Evolutionary conservation across 2,329 filamentous ascomycete species (phyloP).

Genomic region (Alternaria conjuncta): DNA sequence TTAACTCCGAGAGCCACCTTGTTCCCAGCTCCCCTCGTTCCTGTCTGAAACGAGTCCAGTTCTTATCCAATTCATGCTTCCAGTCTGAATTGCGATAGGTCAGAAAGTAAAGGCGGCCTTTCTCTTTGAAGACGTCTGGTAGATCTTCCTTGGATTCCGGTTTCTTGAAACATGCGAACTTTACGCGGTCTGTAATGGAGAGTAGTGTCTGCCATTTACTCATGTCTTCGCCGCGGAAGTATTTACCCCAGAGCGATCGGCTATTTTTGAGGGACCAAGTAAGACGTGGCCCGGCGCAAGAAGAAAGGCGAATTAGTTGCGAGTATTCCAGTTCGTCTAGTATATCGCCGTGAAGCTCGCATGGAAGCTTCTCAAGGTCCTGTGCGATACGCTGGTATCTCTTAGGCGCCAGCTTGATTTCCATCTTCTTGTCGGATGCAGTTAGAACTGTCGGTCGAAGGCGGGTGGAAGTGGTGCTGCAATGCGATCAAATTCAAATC

Average conservation of each 20-base stretch:
- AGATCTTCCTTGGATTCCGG: neutral
- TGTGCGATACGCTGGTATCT: slow-evolving; percentile 7
- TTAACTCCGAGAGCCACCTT: neutral
- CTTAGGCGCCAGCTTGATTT: neutral
- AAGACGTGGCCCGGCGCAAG: slow-evolving; percentile 7
- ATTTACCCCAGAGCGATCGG: slow-evolving; percentile 1
- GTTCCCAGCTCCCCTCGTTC: neutral
- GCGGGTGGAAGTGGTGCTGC: neutral
- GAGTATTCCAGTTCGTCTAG: slow-evolving; percentile 9
- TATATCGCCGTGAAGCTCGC: slow-evolving; percentile 9
- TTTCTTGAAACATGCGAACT: neutral
- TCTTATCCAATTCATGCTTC: neutral
- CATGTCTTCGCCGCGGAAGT: neutral
- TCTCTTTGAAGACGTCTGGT: neutral
- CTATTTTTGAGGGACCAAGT: slow-evolving; percentile 14
- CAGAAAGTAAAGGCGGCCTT: neutral
- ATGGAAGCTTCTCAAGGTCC: slow-evolving; percentile 14
- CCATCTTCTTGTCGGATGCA: neutral
- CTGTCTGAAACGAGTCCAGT: neutral
- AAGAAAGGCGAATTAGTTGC: slow-evolving; percentile 11
- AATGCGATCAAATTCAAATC: neutral
- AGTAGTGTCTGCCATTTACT: slow-evolving; percentile 4
- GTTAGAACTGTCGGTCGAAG: neutral
- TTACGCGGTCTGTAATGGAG: neutral
- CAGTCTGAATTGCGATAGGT: neutral